These are phyloP conservation scores for Candida pseudoviswanathii DNA, from an alignment of 1,139 yeast species.

Conservation along the genomic window DNA sequence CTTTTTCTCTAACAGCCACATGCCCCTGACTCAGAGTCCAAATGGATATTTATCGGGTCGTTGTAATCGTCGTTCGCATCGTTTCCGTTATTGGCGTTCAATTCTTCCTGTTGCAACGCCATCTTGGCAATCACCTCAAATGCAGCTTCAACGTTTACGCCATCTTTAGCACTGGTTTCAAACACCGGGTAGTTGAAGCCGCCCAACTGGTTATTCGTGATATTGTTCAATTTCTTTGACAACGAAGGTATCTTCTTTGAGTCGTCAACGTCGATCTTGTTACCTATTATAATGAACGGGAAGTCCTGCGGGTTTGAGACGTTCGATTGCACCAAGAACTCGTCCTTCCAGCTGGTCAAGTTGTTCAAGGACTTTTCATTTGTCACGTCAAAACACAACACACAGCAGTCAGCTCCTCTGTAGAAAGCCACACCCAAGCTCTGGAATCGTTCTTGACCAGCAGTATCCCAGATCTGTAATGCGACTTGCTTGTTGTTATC, in stretches of 20 bases:
- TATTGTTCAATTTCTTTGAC: constrained; percentile 80
- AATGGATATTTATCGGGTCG: constrained; percentile 92
- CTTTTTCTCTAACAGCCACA: constrained; percentile 66
- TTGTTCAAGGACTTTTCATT: constrained; percentile 91
- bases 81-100: constrained; percentile 81
- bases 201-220: constrained; percentile 80
- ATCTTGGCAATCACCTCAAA: constrained; percentile 95
- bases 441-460: constrained; percentile 98
- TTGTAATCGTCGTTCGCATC: constrained; percentile 78
- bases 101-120: constrained; percentile 90
- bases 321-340: constrained; percentile 89
- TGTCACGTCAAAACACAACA: constrained; percentile 90
- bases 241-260: constrained; percentile 76
- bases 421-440: constrained; percentile 96
- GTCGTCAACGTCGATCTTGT: constrained; percentile 94
- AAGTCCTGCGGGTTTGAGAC: constrained; percentile 92
- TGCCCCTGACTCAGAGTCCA: constrained; percentile 75
- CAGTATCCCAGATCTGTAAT: constrained; percentile 97
- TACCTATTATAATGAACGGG: constrained; percentile 93
- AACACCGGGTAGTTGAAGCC: constrained; percentile 80
- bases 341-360: constrained; percentile 92
- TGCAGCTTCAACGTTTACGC: constrained; percentile 91
- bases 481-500: constrained; percentile 78
- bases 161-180: constrained; percentile 93
- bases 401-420: constrained; percentile 98